Conservation (phyloP, 257 asterid species). For the Salvia miltiorrhiza region DNA sequence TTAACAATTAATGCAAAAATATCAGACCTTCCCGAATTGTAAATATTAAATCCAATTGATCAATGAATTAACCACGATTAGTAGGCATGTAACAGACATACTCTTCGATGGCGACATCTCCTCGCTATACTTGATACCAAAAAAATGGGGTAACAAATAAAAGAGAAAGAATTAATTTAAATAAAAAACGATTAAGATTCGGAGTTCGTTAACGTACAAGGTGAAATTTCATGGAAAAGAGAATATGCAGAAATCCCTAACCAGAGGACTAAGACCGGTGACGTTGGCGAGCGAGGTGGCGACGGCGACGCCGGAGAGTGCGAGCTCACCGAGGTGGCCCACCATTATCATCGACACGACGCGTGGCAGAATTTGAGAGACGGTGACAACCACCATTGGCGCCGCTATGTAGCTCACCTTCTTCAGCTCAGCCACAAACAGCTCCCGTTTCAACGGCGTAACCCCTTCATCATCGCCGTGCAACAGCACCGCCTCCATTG, state of each 20-base stretch:
- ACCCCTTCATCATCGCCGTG: not conserved
- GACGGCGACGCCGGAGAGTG: slow-evolving; percentile 41
- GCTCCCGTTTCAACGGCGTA: slow-evolving; percentile 6
- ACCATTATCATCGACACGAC: slow-evolving; percentile 46
- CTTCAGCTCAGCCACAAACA: slow-evolving; percentile 34
- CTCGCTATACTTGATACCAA: not conserved
- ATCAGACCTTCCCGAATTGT: not conserved
- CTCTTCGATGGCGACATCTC: not conserved
- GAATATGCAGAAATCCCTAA: slow-evolving; percentile 8
- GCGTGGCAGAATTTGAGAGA: slow-evolving; percentile 41
- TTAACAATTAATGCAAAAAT: not conserved
- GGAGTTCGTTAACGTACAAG: too few species aligned
- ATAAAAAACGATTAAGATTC: too few species aligned
- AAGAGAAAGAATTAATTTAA: too few species aligned
- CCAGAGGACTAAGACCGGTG: slow-evolving; percentile 46
- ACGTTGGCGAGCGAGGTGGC: slow-evolving; percentile 46
- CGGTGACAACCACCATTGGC: slow-evolving; percentile 47
- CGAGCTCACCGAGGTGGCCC: slow-evolving; percentile 40
- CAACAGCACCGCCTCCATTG: slow-evolving; percentile 27
- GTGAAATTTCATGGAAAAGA: not conserved
- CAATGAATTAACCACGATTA: not conserved
- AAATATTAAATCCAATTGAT: not conserved
- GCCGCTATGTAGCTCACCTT: slow-evolving; percentile 36
- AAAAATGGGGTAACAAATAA: too few species aligned
- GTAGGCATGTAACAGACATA: not conserved